Base-by-base conservation (phyloP, 2,329 filamentous ascomycete species). In the Pyricularia sp. region DNA sequence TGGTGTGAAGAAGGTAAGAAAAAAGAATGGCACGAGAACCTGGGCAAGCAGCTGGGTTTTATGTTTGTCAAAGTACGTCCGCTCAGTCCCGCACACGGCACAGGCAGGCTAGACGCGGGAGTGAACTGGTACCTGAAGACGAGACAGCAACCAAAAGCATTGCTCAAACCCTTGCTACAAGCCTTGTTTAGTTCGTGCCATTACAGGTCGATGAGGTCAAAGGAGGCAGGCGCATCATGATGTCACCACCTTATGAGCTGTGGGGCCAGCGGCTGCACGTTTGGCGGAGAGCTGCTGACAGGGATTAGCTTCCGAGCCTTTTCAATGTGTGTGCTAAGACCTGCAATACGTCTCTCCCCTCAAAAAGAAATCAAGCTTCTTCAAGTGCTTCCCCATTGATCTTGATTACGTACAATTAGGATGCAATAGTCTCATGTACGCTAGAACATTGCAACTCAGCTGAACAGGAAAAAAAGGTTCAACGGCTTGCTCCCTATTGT, bases 201-300 rank as follows among this genome's bases (percentile, higher is more conserved):
- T 28, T 62, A 33, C 60, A 33, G 60, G 60, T 62, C 60, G 60
- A 62, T 62, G 60, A 62, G 60, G 30, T 33, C n/a, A 62, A 33
- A 28, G 57, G 57, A 31, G 28, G 57, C 57, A 60, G 57, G 24
- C 57, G 57, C 24, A 60, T 73, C 70, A 74, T 78, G 76, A 78
- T 76, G 76, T 78, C 76, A 78, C 74, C 73, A 77, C 73, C 71
- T 69, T 65, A 65, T 31, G 28, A n/a, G 30, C n/a, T 62, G n/a
- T 62, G 40, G 40, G 19, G 40, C 40, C 40, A 49, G 40, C 40
- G 40, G 40, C 40, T 49, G 40, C 19, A 19, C 40, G 40, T 49
- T 49, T 49, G 40, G 40, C 40, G 40, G 40, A 49, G 40, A 49
- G 40, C 40, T 49, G 40, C n/a, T 13, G 40, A 49, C 40, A 49